Conservation (phyloP, 305 asterid genomes). For the Solanum hybrid region DNA sequence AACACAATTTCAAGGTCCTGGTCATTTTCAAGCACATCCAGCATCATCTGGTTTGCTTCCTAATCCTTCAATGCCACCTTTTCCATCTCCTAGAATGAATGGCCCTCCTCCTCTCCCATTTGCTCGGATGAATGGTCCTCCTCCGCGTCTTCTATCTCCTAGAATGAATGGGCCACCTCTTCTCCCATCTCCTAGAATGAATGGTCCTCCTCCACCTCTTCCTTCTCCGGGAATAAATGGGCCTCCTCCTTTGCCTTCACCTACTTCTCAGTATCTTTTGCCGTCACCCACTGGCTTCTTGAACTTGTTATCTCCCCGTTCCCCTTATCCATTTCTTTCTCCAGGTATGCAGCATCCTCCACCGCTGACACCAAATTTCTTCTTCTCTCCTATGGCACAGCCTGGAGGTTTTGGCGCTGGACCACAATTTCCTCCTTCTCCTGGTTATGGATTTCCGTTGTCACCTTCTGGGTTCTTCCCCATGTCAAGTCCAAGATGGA, state of each 20-base stretch:
- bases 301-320: slow-evolving; percentile 55
- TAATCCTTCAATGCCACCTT: slow-evolving; percentile 30
- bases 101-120: slow-evolving; percentile 12
- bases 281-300: slow-evolving; percentile 74
- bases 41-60: slow-evolving; percentile 29
- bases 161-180: slow-evolving; percentile 39
- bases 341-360: slow-evolving; percentile 69
- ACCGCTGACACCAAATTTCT: slow-evolving; percentile 68
- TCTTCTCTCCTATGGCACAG: slow-evolving; percentile 53
- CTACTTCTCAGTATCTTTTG: slow-evolving; percentile 62
- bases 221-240: slow-evolving; percentile 55
- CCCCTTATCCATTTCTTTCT: slow-evolving; percentile 72
- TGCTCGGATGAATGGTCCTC: slow-evolving; percentile 32
- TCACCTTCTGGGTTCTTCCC: slow-evolving; percentile 78
- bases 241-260: slow-evolving; percentile 62
- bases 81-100: slow-evolving; percentile 31
- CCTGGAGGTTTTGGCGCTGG: slow-evolving; percentile 73
- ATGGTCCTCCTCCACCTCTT: slow-evolving; percentile 43
- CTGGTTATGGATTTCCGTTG: slow-evolving; percentile 73
- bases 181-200: slow-evolving; percentile 36
- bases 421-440: slow-evolving; percentile 74
- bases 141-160: slow-evolving; percentile 40
- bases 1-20: slow-evolving; percentile 31
- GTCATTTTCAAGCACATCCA: slow-evolving; percentile 24
- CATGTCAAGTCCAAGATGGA: slow-evolving; percentile 79